These are phyloP conservation scores for Anethum foeniculum DNA, from an alignment of 140 eudicot species.

Conservation along the genomic window DNA sequence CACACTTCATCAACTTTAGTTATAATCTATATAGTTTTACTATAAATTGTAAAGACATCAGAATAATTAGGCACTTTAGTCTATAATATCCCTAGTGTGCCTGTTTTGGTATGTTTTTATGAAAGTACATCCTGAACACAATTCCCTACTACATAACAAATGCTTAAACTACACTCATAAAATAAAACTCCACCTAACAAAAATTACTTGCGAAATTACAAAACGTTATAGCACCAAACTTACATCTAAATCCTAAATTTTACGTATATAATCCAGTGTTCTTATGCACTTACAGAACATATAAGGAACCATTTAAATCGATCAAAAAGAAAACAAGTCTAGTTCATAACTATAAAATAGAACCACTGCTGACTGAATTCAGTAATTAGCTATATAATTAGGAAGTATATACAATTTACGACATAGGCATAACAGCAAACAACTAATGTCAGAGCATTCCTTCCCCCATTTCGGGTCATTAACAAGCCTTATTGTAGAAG, in stretches of 20 bases:
- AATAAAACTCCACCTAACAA: background rate
- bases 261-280: background rate
- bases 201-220: background rate
- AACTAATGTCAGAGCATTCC: background rate
- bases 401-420: background rate
- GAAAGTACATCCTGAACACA: background rate
- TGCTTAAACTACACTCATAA: background rate
- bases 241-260: background rate
- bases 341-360: background rate
- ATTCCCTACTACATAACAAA: background rate
- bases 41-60: background rate
- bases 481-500: background rate
- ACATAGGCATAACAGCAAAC: constrained; percentile 1
- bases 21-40: background rate
- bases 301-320: background rate
- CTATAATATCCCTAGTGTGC: background rate
- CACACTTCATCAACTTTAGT: background rate
- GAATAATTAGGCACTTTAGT: background rate
- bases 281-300: background rate
- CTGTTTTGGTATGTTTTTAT: background rate
- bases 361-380: background rate
- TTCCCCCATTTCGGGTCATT: background rate
- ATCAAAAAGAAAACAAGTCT: background rate
- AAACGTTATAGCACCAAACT: background rate
- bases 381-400: background rate